These are phyloP conservation scores for Zoysia pacifica DNA, from an alignment of 176 grass and related monocot species.

Conservation along the genomic window DNA sequence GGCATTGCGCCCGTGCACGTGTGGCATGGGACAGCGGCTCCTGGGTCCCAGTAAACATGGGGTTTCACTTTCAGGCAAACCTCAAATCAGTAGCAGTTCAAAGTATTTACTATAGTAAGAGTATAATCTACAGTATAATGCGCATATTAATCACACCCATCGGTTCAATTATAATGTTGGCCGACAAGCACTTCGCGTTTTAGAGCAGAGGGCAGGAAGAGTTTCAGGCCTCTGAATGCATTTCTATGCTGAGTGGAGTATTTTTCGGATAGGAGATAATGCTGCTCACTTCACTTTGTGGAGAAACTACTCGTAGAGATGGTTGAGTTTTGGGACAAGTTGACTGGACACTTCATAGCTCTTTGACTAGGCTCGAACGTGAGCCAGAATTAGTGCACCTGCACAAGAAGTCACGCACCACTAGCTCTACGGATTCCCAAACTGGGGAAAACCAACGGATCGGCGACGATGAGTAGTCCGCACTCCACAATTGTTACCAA, in stretches of 20 bases:
- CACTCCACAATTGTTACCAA: slow-evolving; percentile 50
- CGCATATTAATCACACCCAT: too few species aligned
- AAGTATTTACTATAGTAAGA: too few species aligned
- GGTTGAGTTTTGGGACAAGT: not conserved
- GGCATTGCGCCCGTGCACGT: slow-evolving; percentile 46
- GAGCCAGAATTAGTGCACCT: slow-evolving; percentile 5
- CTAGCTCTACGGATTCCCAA: slow-evolving; percentile 20
- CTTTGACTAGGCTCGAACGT: slow-evolving; percentile 4
- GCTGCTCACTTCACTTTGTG: not conserved
- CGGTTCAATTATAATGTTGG: too few species aligned
- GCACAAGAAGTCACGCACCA: slow-evolving; percentile 16
- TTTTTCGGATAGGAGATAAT: not conserved
- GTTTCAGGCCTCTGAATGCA: not conserved
- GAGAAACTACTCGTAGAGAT: not conserved
- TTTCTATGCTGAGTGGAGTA: not conserved
- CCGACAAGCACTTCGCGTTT: not conserved
- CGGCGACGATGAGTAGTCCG: slow-evolving; percentile 29
- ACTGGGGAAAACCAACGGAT: slow-evolving; percentile 34
- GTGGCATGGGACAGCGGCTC: slow-evolving; percentile 44
- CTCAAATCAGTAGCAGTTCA: slow-evolving; percentile 21
- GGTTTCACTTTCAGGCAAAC: slow-evolving; percentile 11
- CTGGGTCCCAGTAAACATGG: slow-evolving; percentile 38
- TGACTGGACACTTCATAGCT: not conserved
- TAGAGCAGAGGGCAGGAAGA: not conserved
- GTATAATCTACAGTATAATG: too few species aligned